Percentiles rank a stretch among this genome's conserved stretches.
Conservation (phyloP, 2,329 filamentous ascomycete species). For the Delphinella strobiligena region DNA sequence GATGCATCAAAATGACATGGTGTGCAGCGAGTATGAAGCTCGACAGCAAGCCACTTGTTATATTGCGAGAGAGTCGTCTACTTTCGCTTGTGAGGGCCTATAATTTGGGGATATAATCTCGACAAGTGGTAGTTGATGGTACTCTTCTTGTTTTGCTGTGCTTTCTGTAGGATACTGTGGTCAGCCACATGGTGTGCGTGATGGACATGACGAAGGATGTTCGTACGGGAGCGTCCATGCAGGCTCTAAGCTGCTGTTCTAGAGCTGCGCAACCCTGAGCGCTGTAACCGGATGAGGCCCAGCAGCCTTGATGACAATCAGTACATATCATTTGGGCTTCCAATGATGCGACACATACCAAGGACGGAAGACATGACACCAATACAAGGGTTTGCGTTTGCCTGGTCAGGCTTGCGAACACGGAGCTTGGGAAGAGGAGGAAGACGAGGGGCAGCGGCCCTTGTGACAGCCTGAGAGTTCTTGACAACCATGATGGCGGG, state of each 20-base stretch:
- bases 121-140: conserved; percentile 85
- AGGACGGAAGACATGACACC: conserved; percentile 55
- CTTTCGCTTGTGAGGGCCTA: conserved; percentile 58
- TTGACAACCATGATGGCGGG: conserved; percentile 21
- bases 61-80: conserved; percentile 17
- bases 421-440: conserved; percentile 52
- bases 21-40: neutral
- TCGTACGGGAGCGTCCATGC: conserved; percentile 70
- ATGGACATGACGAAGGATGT: neutral
- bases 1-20: neutral
- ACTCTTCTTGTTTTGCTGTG: conserved; percentile 50
- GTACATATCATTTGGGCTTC: neutral
- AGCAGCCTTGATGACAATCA: conserved; percentile 51
- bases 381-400: conserved; percentile 52
- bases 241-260: conserved; percentile 49
- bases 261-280: conserved; percentile 47
- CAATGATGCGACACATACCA: conserved; percentile 34
- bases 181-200: conserved; percentile 1
- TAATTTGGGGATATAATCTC: conserved; percentile 63
- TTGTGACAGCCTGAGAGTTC: conserved; percentile 18
- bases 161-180: conserved; percentile 34
- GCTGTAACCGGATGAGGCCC: conserved; percentile 66
- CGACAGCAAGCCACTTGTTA: no score
- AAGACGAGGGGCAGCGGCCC: conserved; percentile 34
- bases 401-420: conserved; percentile 50